phyloP scores from a whole-genome alignment of 805 yeast genomes.

The Hanseniaspora nectarophila region DNA sequence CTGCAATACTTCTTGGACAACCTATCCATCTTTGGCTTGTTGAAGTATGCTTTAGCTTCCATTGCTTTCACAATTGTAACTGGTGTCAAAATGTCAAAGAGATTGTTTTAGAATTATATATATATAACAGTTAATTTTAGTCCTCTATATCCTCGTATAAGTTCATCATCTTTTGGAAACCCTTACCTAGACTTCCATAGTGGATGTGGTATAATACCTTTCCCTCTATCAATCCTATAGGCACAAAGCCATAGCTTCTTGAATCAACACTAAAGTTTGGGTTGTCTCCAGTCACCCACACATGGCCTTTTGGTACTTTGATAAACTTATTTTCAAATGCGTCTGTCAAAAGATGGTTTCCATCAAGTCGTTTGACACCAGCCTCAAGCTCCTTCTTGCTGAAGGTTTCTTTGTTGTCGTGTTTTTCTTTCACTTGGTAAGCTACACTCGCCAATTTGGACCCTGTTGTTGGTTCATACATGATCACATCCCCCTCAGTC shows the following conservation, averaged over 20 bases:
- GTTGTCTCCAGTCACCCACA: slow-evolving; percentile 96
- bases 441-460: slow-evolving; percentile 27
- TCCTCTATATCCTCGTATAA: not conserved
- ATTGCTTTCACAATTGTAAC: slow-evolving; percentile 45
- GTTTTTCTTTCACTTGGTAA: not conserved
- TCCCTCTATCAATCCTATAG: slow-evolving; percentile 79
- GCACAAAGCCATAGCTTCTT: slow-evolving; percentile 77
- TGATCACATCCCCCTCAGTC: slow-evolving; percentile 82
- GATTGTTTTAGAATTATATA: slow-evolving; percentile 21
- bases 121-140: not conserved
- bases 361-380: slow-evolving; percentile 17
- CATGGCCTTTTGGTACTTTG: slow-evolving; percentile 83
- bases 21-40: slow-evolving; percentile 28
- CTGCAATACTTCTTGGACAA: slow-evolving; percentile 25
- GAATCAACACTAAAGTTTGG: slow-evolving; percentile 78
- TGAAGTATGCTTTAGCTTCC: slow-evolving; percentile 23
- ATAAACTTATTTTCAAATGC: slow-evolving; percentile 39
- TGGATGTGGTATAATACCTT: slow-evolving; percentile 65
- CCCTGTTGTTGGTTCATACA: slow-evolving; percentile 66
- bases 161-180: slow-evolving; percentile 23
- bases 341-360: slow-evolving; percentile 17
- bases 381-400: not conserved
- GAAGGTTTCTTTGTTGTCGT: not conserved
- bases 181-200: slow-evolving; percentile 38
- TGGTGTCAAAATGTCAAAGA: slow-evolving; percentile 57